These are phyloP conservation scores for Betula pendula DNA, from an alignment of 306 rosid genomes.

Conservation along the genomic window DNA sequence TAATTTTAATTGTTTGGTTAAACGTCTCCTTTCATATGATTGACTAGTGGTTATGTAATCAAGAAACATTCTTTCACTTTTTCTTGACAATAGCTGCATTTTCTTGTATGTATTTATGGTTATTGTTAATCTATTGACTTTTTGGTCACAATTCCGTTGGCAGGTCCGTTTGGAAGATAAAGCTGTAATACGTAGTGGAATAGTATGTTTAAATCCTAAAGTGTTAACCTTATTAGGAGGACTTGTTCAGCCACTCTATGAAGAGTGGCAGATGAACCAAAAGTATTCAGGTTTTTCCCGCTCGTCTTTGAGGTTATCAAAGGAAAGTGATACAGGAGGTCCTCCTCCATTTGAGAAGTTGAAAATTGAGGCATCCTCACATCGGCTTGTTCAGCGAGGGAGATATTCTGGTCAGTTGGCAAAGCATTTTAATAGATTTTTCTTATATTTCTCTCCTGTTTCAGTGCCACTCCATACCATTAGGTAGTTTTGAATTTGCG, in stretches of 20 bases:
- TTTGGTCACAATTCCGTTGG: constrained; percentile 29
- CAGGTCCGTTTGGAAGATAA: constrained; percentile 83
- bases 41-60: not conserved
- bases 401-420: constrained; percentile 29
- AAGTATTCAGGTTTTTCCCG: constrained; percentile 82
- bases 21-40: not conserved
- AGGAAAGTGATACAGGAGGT: constrained; percentile 59
- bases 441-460: not conserved
- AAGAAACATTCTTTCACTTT: not conserved
- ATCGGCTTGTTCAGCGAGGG: constrained; percentile 31
- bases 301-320: constrained; percentile 52
- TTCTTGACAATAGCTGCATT: not conserved
- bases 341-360: constrained; percentile 97
- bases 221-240: constrained; percentile 78
- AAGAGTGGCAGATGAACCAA: constrained; percentile 91
- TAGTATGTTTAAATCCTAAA: constrained; percentile 70
- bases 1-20: not conserved
- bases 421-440: not conserved
- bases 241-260: constrained; percentile 73
- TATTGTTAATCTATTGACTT: not conserved
- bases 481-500: not conserved
- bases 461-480: not conserved
- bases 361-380: constrained; percentile 65
- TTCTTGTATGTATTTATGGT: not conserved
- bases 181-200: constrained; percentile 56